Percentiles rank a stretch among this genome's conserved stretches.
phyloP scores from a whole-genome alignment of 257 asterid genomes.

The Misopates orontium region DNA sequence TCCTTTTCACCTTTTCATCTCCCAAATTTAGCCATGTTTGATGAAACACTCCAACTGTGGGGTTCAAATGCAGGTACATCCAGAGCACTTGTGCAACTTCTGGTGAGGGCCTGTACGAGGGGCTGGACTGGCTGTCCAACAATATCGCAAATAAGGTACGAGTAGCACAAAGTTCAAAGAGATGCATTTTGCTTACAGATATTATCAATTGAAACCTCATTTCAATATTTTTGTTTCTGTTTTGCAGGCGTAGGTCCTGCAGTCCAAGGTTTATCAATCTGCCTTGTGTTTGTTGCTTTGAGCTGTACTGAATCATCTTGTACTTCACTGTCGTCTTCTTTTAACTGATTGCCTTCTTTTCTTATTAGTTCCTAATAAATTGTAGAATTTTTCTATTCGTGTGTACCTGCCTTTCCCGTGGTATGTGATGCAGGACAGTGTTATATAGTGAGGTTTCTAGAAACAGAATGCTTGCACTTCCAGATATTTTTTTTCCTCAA shows the following conservation, averaged over 20 bases:
- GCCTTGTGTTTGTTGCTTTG: slow-evolving; percentile 22
- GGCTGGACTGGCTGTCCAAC: slow-evolving; percentile 53
- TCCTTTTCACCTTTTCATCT: background rate
- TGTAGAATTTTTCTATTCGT: slow-evolving; percentile 23
- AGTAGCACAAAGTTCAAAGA: background rate
- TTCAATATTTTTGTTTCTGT: background rate
- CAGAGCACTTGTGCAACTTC: slow-evolving; percentile 55
- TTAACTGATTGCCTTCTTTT: slow-evolving; percentile 8
- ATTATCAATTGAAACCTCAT: background rate
- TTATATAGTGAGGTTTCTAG: slow-evolving; percentile 9
- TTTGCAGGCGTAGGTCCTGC: slow-evolving; percentile 34
- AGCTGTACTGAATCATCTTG: slow-evolving; percentile 13
- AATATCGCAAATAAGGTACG: slow-evolving; percentile 48
- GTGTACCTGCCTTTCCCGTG: too few species aligned
- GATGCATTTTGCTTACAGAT: background rate
- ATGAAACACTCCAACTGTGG: background rate
- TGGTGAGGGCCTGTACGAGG: slow-evolving; percentile 51
- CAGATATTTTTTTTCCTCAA: background rate
- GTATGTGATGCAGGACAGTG: background rate
- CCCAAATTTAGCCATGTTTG: background rate
- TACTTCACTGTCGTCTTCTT: slow-evolving; percentile 14
- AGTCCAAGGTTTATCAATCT: background rate
- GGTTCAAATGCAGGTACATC: slow-evolving; percentile 41
- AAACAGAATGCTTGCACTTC: slow-evolving; percentile 19
- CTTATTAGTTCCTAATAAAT: slow-evolving; percentile 28